These are phyloP conservation scores for Neospermospora avenae DNA, from an alignment of 2,329 filamentous ascomycete species.

Conservation along the genomic window DNA sequence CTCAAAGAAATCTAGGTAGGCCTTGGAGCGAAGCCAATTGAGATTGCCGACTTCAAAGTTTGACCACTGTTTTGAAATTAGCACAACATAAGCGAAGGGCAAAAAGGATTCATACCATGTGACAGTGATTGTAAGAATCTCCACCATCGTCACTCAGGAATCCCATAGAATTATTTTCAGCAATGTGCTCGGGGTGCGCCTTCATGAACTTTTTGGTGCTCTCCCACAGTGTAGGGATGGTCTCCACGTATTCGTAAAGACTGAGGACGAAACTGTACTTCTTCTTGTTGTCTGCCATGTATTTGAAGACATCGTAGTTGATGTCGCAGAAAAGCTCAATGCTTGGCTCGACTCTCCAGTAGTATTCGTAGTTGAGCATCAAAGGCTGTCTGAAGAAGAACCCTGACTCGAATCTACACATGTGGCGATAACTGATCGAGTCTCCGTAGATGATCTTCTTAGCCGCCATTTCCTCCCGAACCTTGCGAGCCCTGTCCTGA, in stretches of 20 bases:
- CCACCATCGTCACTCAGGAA: conserved; percentile 92
- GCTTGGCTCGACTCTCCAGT: conserved; percentile 98
- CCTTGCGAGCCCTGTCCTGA: conserved; percentile 84
- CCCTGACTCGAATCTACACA: conserved; percentile 98
- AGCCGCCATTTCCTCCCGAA: conserved; percentile 89
- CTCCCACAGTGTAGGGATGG: conserved; percentile 90
- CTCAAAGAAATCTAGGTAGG: conserved; percentile 89
- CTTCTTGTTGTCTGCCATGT: conserved; percentile 93
- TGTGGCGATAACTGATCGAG: conserved; percentile 94
- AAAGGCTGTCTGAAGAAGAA: conserved; percentile 97
- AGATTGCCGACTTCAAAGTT: conserved; percentile 97
- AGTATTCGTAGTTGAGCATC: conserved; percentile 97
- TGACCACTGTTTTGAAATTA: conserved; percentile 66
- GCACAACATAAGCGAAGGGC: neutral
- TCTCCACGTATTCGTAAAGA: conserved; percentile 94
- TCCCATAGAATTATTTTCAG: conserved; percentile 77
- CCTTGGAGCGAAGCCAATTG: conserved; percentile 84
- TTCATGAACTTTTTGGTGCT: conserved; percentile 93
- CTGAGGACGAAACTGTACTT: conserved; percentile 98
- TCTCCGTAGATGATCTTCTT: conserved; percentile 98
- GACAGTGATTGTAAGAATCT: conserved; percentile 92
- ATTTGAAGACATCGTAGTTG: conserved; percentile 92
- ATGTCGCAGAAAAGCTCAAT: conserved; percentile 96
- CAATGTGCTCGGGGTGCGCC: conserved; percentile 84
- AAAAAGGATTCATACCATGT: conserved; percentile 67